Base-by-base conservation (phyloP, 1,284 basidiomycete species). In the Ceratorhiza oryzae-sativae region DNA sequence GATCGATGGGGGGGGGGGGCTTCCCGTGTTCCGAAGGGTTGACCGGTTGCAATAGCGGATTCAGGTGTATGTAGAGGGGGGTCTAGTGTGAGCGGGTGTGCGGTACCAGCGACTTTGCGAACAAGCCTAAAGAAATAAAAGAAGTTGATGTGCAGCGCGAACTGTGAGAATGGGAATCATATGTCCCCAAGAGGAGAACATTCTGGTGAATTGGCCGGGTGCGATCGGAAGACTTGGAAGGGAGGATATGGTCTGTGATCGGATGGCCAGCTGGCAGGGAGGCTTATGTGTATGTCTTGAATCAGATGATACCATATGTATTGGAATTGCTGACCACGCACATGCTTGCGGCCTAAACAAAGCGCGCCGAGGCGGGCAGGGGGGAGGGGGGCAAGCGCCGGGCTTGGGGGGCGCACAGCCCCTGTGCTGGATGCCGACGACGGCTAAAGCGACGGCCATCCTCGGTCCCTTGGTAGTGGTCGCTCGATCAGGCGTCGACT, bases 391-490 rank as follows among this genome's bases (percentile, higher is more conserved):
- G 36, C 36, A 39, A 39, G 36, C 42, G 42, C 42, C 42, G 42
- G 42, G 42, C 42, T 45, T 18, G 42, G 42, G 15, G n/a, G 9
- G 15, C 42, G 42, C 48, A 49, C 48, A 49, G 48, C 48, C 23
- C 9, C 27, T 23, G 8, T n/a, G 20, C 48, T 49, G 20, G n/a
- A 27, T 49, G 25, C 20, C 48, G 48, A 49, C 48, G 13, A 49
- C 48, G 48, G 4, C 13, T 49, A 49, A 49, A n/a, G 18, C 6
- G 18, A 5, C 6, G 8, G 3, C 20, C 5, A 18, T 15, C 59
- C 59, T 61, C 59, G 59, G 42, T 46, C 59, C 59, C 41, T 61
- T 46, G 32, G 13, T 10, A 42, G 9, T 45, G 41, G 41, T 46
- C 23, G 42, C 42, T 61, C 59, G 59, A 46, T 61, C 59, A 45